Evolutionary conservation across 1,284 basidiomycete species (phyloP).

Genomic region (Cryptococcus hybrid): DNA sequence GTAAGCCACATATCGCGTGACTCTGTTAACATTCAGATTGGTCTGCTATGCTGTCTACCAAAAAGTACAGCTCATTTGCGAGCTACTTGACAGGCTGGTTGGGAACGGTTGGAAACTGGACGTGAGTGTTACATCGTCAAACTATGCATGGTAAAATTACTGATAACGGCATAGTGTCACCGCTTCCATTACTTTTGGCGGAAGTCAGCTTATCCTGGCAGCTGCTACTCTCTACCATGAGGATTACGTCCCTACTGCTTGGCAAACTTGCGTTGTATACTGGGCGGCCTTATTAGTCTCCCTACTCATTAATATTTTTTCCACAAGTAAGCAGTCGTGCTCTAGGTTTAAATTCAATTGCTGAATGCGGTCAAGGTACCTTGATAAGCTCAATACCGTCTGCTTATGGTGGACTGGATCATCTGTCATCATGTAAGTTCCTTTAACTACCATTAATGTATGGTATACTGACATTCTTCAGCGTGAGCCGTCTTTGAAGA

Average conservation of each 20-base stretch:
- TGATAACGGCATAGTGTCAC: constrained; percentile 37
- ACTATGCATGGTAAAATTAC: not conserved
- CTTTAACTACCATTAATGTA: not conserved
- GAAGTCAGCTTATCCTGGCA: constrained; percentile 53
- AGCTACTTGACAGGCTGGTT: constrained; percentile 55
- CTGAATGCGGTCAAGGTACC: constrained; percentile 24
- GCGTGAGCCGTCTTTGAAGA: constrained; percentile 1
- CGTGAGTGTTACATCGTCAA: constrained; percentile 24
- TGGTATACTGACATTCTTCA: not conserved
- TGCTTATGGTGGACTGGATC: constrained; percentile 53
- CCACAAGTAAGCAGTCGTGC: constrained; percentile 30
- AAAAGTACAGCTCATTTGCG: constrained; percentile 49
- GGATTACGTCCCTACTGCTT: constrained; percentile 48
- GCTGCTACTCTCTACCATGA: constrained; percentile 52
- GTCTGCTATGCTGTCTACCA: constrained; percentile 51
- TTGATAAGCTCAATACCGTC: constrained; percentile 47
- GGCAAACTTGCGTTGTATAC: constrained; percentile 52
- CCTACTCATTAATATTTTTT: constrained; percentile 48
- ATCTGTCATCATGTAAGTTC: constrained; percentile 48
- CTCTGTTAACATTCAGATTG: constrained; percentile 34
- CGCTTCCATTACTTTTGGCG: constrained; percentile 54
- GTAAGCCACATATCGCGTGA: constrained; percentile 16
- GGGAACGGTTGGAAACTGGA: constrained; percentile 54
- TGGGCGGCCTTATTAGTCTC: constrained; percentile 50
- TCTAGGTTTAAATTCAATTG: not conserved